Evolutionary conservation across 441 rosid genomes (phyloP), one percentile per base, ranked within the genome.

Genomic region (Breynia disticha): DNA sequence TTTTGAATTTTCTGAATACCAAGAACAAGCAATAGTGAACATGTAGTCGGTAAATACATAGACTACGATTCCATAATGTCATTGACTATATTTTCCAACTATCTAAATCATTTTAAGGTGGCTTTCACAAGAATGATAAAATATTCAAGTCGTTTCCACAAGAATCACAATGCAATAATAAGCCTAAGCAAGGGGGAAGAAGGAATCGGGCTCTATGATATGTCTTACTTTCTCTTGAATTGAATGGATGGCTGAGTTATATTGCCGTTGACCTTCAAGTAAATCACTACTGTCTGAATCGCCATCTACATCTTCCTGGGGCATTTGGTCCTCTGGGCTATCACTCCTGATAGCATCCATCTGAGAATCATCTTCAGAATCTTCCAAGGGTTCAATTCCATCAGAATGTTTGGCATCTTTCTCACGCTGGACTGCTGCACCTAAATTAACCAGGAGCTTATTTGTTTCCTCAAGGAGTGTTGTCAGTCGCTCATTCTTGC

Each of bases 401-500:
- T 90, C 95, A 21, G 79, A 62, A 58, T 52, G 67, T 71, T 81
- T 84, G 20, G 84, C 72, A 82, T 78, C 97, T 81, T 94, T 94
- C 74, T 94, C 95, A 56, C 97, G 94, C 61, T 94, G 96, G 68
- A 90, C 99, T 61, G 97, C 97, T 53, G 99, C 99, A 70, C 99
- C 99, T 72, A 94, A 70, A 67, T 86, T 90, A 65, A 73, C 73
- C 60, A 94, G 95, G 43, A 94, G 96, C 64, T 87, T 90, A 78
- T 94, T 90, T 62, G 99, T 94, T 83, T 94, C 99, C 64, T 79
- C 80, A 61, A 94, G 93, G 72, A 94, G 97, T 45, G 72, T 86
- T 48, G 97, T 94, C 50, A 94, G 73, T 46, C 99, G 75, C 72
- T 90, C 97, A 59, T 94, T 94, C 70, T 94, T 94, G 71, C 99